Conservation (phyloP, 768 basidiomycete genomes). For the Sarcodon aspratus region DNA sequence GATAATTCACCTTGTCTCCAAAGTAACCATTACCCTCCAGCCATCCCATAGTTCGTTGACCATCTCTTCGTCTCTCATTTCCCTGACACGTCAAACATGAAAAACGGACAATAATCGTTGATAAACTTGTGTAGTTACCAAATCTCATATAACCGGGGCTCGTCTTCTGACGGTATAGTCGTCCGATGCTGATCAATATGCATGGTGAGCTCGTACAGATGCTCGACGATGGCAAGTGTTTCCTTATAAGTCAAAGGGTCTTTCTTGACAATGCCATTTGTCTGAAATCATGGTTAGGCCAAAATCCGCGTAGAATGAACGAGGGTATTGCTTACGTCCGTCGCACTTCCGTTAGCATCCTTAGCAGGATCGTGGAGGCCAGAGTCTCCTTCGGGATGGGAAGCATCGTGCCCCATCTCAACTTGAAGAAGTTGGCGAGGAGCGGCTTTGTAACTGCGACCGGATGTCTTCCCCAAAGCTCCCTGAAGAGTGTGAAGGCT, state of each 20-base stretch:
- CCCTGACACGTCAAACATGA: constrained; percentile 25
- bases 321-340: constrained; percentile 28
- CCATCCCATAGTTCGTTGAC: constrained; percentile 72
- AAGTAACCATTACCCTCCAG: constrained; percentile 77
- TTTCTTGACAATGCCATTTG: constrained; percentile 47
- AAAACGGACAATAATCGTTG: neutral
- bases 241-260: constrained; percentile 76
- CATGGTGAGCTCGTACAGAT: constrained; percentile 75
- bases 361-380: constrained; percentile 67
- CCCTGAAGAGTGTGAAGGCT: constrained; percentile 78
- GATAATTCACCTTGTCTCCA: constrained; percentile 73
- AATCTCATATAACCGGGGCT: constrained; percentile 5
- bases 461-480: constrained; percentile 89
- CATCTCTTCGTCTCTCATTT: constrained; percentile 40
- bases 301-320: neutral
- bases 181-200: constrained; percentile 78
- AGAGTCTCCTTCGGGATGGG: constrained; percentile 33
- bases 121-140: neutral
- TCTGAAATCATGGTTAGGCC: constrained; percentile 23
- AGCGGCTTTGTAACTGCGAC: constrained; percentile 91
- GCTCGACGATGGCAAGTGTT: constrained; percentile 69
- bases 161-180: constrained; percentile 54
- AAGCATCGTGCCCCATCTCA: constrained; percentile 29
- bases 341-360: constrained; percentile 59
- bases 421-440: constrained; percentile 94